These are phyloP conservation scores for Pythium coloratum DNA, from an alignment of 352 stramenopile species.

Conservation along the genomic window DNA sequence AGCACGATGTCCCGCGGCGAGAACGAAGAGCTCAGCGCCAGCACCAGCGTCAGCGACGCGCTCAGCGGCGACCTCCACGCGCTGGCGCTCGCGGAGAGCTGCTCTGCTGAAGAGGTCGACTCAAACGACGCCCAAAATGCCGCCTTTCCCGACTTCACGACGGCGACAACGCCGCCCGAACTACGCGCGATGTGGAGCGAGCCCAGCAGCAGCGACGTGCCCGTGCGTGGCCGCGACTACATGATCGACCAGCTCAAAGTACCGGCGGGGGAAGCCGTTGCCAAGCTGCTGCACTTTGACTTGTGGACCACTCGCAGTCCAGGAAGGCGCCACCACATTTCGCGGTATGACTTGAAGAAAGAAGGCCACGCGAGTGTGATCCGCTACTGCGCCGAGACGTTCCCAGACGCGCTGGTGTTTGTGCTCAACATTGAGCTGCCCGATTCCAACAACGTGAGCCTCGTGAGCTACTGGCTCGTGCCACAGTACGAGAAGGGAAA, in stretches of 20 bases:
- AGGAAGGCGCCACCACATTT: conserved; percentile 55
- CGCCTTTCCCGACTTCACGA: conserved; percentile 27
- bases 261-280: conserved; percentile 20
- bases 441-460: conserved; percentile 61
- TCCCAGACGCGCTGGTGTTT: conserved; percentile 70
- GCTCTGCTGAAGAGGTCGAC: conserved; percentile 23
- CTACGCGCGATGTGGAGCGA: conserved; percentile 66
- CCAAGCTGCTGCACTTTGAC: conserved; percentile 66
- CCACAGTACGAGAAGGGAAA: conserved; percentile 19
- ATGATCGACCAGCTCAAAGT: conserved; percentile 58
- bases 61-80: conserved; percentile 15
- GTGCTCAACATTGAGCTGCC: conserved; percentile 87
- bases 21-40: conserved; percentile 21
- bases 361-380: conserved; percentile 49
- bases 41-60: conserved; percentile 17
- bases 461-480: conserved; percentile 81
- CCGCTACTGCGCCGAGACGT: conserved; percentile 41
- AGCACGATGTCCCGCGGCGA: conserved; percentile 22
- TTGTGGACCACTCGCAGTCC: conserved; percentile 49
- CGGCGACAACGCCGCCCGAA: conserved; percentile 31
- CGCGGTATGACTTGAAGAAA: conserved; percentile 43
- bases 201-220: conserved; percentile 45
- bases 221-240: conserved; percentile 60
- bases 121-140: neutral
- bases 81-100: conserved; percentile 25